Evolutionary conservation across 2,329 filamentous ascomycete species (phyloP), one percentile per base, ranked within the genome.

Genomic region (Phialemonium atrogriseum): DNA sequence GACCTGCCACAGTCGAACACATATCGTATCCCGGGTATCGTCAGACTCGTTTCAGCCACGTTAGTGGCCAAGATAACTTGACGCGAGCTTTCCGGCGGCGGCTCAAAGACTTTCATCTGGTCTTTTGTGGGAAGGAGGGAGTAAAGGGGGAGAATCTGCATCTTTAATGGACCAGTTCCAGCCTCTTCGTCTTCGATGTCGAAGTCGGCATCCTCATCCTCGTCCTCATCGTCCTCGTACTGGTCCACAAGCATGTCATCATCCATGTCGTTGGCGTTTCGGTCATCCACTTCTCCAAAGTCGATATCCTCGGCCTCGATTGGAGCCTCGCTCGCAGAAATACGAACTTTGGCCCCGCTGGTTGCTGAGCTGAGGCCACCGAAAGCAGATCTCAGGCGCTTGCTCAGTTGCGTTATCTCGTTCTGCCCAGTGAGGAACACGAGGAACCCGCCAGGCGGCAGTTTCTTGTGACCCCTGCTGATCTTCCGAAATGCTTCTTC

Each of bases 1-100:
- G 84, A 82, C 30, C 93, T 73, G 20, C 91, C 91, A 43, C 84
- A 88, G 55, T 96, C 89, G 40, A 98, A 95, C 7, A 98, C 91
- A 50, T 95, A 98, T 38, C 85, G 77, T 39, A 94, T 88, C 2
- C 87, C 88, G 0, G 91, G 89, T 35, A 98, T 98, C 1, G 91
- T 98, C 52, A 98, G 70, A 73, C 84, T 93, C 0, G 91, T 98
- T 58, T 98, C 91, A 0, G 91, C 91, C 26, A 98, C 86, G 56
- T 98, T 98, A 25, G 91, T 98, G 1, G 91, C 87, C 24, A 98
- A 62, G 4, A 98, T 82, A 31, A 98, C 84, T 15, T 91, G 71
- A 7, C 91, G 77, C 7, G 83, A 83, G 11, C 83, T 84, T 34
- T 88, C 82, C 1, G 89, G 88, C 1, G 84, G 75, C 0, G 80